Conservation (phyloP, 2,329 filamentous ascomycete genomes). For the Chaetothyriales sp. region DNA sequence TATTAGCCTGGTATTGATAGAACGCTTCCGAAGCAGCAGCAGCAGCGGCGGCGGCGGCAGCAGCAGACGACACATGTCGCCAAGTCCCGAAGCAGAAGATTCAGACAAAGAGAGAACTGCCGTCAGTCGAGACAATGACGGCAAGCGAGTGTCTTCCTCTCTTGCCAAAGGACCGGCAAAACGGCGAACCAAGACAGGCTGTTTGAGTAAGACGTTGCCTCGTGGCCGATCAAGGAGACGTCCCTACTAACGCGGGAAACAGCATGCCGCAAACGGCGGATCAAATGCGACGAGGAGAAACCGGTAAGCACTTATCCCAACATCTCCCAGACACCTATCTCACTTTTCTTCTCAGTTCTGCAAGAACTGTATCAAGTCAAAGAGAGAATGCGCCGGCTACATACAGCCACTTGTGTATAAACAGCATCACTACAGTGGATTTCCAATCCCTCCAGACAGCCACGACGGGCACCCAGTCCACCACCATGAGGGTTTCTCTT, state of each 20-base stretch:
- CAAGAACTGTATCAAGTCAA: slow-evolving; percentile 34
- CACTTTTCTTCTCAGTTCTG: slow-evolving; percentile 18
- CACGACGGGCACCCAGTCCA: neutral
- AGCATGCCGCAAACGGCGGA: slow-evolving; percentile 87
- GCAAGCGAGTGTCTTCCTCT: neutral
- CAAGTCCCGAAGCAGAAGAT: slow-evolving; percentile 10
- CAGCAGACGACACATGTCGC: slow-evolving; percentile 5
- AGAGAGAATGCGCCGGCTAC: slow-evolving; percentile 28
- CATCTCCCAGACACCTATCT: neutral
- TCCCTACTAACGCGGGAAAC: slow-evolving; percentile 2
- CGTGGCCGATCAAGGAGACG: neutral
- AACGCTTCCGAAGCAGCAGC: neutral
- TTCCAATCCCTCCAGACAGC: neutral
- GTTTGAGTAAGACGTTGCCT: slow-evolving; percentile 51
- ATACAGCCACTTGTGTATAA: slow-evolving; percentile 13
- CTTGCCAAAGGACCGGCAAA: slow-evolving; percentile 21
- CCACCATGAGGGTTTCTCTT: neutral
- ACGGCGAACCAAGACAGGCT: slow-evolving; percentile 83
- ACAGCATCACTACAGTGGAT: slow-evolving; percentile 6
- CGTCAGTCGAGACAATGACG: slow-evolving; percentile 1
- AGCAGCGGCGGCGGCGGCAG: too few relatives aligned
- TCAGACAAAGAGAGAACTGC: slow-evolving; percentile 2
- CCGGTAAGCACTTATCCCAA: slow-evolving; percentile 19
- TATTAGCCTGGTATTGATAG: neutral
- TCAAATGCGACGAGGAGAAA: slow-evolving; percentile 86